Conservation (phyloP, 495 filamentous ascomycete genomes). For the Hypomontagnella submonticulosa region DNA sequence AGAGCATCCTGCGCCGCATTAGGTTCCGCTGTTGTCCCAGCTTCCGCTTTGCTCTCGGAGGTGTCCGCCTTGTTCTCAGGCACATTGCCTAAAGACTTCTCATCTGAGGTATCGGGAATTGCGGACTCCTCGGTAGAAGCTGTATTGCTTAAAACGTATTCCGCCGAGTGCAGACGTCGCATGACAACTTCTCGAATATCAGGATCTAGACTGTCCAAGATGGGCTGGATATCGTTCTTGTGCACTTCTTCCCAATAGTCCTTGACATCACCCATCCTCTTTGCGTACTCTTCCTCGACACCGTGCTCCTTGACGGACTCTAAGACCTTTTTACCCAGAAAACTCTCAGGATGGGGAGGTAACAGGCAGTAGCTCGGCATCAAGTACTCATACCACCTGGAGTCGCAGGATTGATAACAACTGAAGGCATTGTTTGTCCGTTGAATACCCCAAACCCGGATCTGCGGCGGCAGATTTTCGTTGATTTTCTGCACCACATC, state of each 20-base stretch:
- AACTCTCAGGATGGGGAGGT: constrained; percentile 89
- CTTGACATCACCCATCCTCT: constrained; percentile 78
- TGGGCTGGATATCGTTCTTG: constrained; percentile 76
- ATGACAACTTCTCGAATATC: constrained; percentile 56
- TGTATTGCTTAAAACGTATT: constrained; percentile 33
- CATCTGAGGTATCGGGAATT: constrained; percentile 11
- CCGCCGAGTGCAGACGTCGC: constrained; percentile 52
- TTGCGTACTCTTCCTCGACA: constrained; percentile 71
- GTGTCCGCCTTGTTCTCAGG: constrained; percentile 19
- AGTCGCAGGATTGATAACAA: constrained; percentile 92
- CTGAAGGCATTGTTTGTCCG: constrained; percentile 86
- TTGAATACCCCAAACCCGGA: constrained; percentile 92
- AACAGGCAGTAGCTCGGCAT: constrained; percentile 91
- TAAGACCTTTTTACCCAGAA: constrained; percentile 79
- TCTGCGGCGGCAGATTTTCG: constrained; percentile 81
- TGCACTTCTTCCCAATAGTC: constrained; percentile 85
- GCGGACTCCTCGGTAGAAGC: constrained; percentile 23
- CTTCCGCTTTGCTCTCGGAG: constrained; percentile 13
- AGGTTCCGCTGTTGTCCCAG: constrained; percentile 4
- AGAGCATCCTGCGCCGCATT: constrained; percentile 20
- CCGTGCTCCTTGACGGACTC: constrained; percentile 76
- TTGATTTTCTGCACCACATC: constrained; percentile 93
- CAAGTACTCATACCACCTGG: constrained; percentile 94
- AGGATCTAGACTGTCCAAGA: constrained; percentile 65
- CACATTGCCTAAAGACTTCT: constrained; percentile 2